Base-by-base conservation (phyloP, 352 stramenopile genomes). In the Phytophthora megakarya region DNA sequence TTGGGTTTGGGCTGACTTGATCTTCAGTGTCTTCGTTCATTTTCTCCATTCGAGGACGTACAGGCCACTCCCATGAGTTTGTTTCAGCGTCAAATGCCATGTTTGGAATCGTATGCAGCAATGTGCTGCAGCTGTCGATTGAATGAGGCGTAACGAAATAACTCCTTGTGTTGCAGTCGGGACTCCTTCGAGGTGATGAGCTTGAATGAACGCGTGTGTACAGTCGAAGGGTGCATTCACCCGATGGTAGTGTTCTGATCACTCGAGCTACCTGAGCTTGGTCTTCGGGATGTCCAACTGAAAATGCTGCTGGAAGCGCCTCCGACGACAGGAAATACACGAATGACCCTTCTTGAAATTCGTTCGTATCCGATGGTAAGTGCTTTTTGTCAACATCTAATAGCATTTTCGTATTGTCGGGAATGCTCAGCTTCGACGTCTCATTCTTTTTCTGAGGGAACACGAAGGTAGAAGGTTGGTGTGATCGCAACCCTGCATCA, bases 251-350 rank as follows among this genome's bases (percentile, higher is more conserved):
- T 0, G 51, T 48, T 15, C 61, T 69, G 19, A 71, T 57, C 42
- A 84, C 63, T 16, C 67, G 73, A 37, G 70, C 70, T 12, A 84
- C 67, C 53, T 84, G 76, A 43, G 75, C 68, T n/a, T 61, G 62
- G 6, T 76, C 59, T 13, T 63, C 61, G 3, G 18, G 47, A 11
- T 60, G 43, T 49, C 15, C 44, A 32, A 49, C 51, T 13, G 25
- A 57, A 65, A 42, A 55, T 3, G 30, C 38, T 21, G 35, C 19
- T n/a, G 65, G 57, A 10, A 51, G 48, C 21, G 50, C 53, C 32
- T 78, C 61, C 0, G 52, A 37, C 40, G 61, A 75, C 8, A 54
- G 28, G 45, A 83, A 72, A 51, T 73, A 83, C 21, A 78, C 71
- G 38, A 76, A 70, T 13, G 68, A 69, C 0, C 28, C 61, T 59